These are phyloP conservation scores for Amanita thiersii DNA, from an alignment of 768 basidiomycete genomes.

Conservation along the genomic window DNA sequence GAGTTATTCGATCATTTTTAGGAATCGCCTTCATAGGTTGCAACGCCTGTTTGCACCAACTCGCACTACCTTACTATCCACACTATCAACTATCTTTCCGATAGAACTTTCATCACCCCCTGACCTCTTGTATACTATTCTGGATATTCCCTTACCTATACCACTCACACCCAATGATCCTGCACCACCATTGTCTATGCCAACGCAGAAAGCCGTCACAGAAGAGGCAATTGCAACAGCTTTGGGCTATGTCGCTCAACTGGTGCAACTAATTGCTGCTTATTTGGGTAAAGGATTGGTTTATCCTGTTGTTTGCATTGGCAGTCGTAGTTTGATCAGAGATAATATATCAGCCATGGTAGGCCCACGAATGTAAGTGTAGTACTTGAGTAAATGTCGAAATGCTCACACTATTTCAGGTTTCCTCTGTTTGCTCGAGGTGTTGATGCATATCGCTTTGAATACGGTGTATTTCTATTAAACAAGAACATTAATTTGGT, in stretches of 20 bases:
- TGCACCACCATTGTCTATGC: slow-evolving; percentile 69
- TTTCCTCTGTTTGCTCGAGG: slow-evolving; percentile 94
- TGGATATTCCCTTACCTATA: slow-evolving; percentile 86
- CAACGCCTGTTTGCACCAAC: slow-evolving; percentile 40
- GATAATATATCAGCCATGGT: slow-evolving; percentile 95
- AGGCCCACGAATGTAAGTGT: slow-evolving; percentile 82
- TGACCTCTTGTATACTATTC: slow-evolving; percentile 84
- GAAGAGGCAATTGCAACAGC: slow-evolving; percentile 88
- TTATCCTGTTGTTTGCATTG: slow-evolving; percentile 87
- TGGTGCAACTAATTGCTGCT: slow-evolving; percentile 72
- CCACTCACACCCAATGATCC: slow-evolving; percentile 68
- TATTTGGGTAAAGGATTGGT: slow-evolving; percentile 71
- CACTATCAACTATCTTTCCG: slow-evolving; percentile 74
- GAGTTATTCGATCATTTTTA: slow-evolving; percentile 21
- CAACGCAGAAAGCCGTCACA: slow-evolving; percentile 60
- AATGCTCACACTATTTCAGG: slow-evolving; percentile 34
- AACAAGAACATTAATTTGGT: slow-evolving; percentile 99
- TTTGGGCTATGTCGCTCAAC: slow-evolving; percentile 83
- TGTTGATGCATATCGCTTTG: slow-evolving; percentile 94
- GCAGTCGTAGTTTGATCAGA: slow-evolving; percentile 83
- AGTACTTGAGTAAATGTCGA: background rate
- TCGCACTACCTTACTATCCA: slow-evolving; percentile 59
- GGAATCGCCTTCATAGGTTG: slow-evolving; percentile 38
- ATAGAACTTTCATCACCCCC: slow-evolving; percentile 81
- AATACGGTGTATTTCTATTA: slow-evolving; percentile 93